These are phyloP conservation scores for Quercus alba DNA, from an alignment of 306 rosid genomes.

Conservation along the genomic window DNA sequence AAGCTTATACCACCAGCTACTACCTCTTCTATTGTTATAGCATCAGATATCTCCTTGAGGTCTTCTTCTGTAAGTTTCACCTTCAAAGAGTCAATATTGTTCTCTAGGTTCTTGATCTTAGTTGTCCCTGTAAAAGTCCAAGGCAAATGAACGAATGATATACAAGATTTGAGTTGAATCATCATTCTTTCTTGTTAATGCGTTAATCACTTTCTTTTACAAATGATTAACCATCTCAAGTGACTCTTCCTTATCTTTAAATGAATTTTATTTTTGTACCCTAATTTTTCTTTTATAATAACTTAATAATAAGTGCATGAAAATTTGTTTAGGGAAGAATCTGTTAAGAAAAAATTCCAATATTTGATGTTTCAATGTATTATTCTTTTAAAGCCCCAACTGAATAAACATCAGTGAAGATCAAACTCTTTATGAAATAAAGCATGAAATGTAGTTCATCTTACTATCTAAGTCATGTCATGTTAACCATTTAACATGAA, in stretches of 20 bases:
- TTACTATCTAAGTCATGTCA: neutral
- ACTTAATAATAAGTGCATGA: too few relatives aligned
- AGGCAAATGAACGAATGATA: neutral
- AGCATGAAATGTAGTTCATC: neutral
- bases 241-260: too few relatives aligned
- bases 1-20: neutral
- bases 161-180: neutral
- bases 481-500: too few relatives aligned
- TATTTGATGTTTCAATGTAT: too few relatives aligned
- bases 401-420: neutral
- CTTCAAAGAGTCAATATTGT: slow-evolving; percentile 6
- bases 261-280: too few relatives aligned
- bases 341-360: too few relatives aligned
- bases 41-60: slow-evolving; percentile 7
- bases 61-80: slow-evolving; percentile 10
- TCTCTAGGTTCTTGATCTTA: slow-evolving; percentile 2
- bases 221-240: too few relatives aligned
- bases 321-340: too few relatives aligned
- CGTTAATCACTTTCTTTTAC: neutral
- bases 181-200: too few relatives aligned
- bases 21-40: neutral
- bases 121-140: slow-evolving; percentile 15
- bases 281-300: too few relatives aligned
- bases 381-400: neutral
- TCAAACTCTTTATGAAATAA: too few relatives aligned